Evolutionary conservation across 768 basidiomycete species (phyloP).

Genomic region (Kwoniella botswanensis): DNA sequence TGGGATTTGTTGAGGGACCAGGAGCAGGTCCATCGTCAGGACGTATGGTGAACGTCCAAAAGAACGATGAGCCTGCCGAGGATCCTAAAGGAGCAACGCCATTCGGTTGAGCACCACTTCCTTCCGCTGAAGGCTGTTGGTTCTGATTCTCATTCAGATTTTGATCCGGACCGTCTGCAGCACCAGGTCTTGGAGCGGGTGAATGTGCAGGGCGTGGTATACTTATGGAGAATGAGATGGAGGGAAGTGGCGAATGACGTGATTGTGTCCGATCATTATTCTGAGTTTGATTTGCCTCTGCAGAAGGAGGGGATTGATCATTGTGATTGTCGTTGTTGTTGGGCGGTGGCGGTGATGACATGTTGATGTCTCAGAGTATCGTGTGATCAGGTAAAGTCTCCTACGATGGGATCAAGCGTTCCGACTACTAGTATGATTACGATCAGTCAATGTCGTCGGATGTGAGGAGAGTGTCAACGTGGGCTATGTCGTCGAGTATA

Average conservation of each 20-base stretch:
- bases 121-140: background rate
- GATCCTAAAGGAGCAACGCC: background rate
- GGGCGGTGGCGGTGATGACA: background rate
- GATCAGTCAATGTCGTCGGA: background rate
- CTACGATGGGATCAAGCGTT: too few relatives aligned
- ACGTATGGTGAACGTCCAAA: constrained; percentile 23
- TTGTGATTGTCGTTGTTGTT: background rate
- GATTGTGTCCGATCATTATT: background rate
- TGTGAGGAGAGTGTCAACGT: background rate
- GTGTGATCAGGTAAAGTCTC: background rate
- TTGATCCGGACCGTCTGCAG: too few relatives aligned
- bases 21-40: constrained; percentile 7
- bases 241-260: background rate
- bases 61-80: background rate
- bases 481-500: background rate
- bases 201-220: background rate
- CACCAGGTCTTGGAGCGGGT: too few relatives aligned
- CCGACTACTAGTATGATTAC: too few relatives aligned
- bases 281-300: background rate
- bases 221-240: background rate
- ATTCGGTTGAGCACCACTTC: background rate
- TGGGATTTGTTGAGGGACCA: background rate
- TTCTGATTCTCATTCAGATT: background rate
- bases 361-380: background rate
- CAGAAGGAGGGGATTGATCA: background rate